Evolutionary conservation across 2,329 filamentous ascomycete genomes (phyloP).

Genomic region (Sclerotinia glacialis): DNA sequence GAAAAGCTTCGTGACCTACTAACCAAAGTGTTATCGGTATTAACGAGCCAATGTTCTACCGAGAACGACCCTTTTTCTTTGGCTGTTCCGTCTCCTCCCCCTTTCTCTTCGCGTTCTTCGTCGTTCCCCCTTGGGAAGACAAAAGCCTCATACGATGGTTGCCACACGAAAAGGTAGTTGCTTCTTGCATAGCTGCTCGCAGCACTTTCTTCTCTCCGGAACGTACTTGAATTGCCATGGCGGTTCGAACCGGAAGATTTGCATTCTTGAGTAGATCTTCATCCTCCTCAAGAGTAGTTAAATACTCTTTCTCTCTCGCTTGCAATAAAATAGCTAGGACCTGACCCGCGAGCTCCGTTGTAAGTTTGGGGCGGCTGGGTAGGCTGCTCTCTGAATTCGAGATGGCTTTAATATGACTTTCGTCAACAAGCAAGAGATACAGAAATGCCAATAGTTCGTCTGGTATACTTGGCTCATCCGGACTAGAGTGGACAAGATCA

Average conservation of each 20-base stretch:
- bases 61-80: constrained; percentile 31
- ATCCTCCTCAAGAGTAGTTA: constrained; percentile 53
- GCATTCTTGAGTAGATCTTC: constrained; percentile 40
- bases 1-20: constrained; percentile 26
- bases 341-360: constrained; percentile 42
- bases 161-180: constrained; percentile 34
- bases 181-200: constrained; percentile 45
- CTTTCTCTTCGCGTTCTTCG: constrained; percentile 28
- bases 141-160: constrained; percentile 40
- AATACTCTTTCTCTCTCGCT: constrained; percentile 48
- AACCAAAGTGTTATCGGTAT: constrained; percentile 8
- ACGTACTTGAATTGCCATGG: constrained; percentile 59
- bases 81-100: constrained; percentile 24
- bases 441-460: constrained; percentile 43
- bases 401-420: constrained; percentile 41
- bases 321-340: constrained; percentile 44
- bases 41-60: constrained; percentile 16
- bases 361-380: constrained; percentile 44
- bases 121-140: background rate
- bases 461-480: constrained; percentile 36
- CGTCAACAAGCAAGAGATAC: constrained; percentile 45
- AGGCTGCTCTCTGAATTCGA: constrained; percentile 40
- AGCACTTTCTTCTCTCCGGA: constrained; percentile 63
- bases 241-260: constrained; percentile 38
- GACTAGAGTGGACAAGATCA: constrained; percentile 44